A percentile compares a stretch with the other conserved stretches of the same genome.
Conservation (phyloP, 2,329 filamentous ascomycete genomes). For the Cercospora beticola region DNA sequence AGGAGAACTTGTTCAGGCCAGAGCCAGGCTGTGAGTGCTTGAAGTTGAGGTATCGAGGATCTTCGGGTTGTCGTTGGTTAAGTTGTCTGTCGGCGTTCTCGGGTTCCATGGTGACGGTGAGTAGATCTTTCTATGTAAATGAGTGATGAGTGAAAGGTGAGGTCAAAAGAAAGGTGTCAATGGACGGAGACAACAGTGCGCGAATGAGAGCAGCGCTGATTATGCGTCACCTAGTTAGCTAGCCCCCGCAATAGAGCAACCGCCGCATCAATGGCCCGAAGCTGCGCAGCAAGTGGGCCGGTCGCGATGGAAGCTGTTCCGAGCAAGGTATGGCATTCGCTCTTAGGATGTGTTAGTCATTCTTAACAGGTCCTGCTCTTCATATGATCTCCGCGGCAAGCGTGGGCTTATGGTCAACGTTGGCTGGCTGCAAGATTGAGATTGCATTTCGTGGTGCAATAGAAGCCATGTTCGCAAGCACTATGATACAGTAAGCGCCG, state of each 20-base stretch:
- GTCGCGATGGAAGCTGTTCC: not conserved
- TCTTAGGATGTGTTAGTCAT: not conserved
- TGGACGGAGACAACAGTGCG: conserved; percentile 8
- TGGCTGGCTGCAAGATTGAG: not conserved
- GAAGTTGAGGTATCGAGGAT: conserved; percentile 58
- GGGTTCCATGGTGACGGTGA: conserved; percentile 36
- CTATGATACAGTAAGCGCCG: conserved; percentile 13
- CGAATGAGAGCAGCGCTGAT: conserved; percentile 21
- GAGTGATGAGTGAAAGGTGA: not conserved
- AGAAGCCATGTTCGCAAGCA: not conserved
- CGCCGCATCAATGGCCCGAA: conserved; percentile 21
- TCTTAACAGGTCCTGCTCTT: not conserved
- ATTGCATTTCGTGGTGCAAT: not conserved
- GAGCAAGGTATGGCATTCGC: not conserved
- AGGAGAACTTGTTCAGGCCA: conserved; percentile 83
- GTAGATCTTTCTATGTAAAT: not conserved
- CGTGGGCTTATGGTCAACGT: not conserved
- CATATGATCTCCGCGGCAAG: not conserved
- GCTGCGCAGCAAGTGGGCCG: conserved; percentile 13
- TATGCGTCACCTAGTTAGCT: conserved; percentile 20
- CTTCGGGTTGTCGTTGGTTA: conserved; percentile 39
- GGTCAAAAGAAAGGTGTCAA: conserved; percentile 16
- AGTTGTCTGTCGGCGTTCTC: conserved; percentile 39
- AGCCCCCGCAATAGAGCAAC: conserved; percentile 15
- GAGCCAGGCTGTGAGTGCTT: conserved; percentile 54